A percentile compares a stretch with the other conserved stretches of the same genome.
Evolutionary conservation across 1,284 basidiomycete species (phyloP).

Genomic region (Trichosporon sp.): DNA sequence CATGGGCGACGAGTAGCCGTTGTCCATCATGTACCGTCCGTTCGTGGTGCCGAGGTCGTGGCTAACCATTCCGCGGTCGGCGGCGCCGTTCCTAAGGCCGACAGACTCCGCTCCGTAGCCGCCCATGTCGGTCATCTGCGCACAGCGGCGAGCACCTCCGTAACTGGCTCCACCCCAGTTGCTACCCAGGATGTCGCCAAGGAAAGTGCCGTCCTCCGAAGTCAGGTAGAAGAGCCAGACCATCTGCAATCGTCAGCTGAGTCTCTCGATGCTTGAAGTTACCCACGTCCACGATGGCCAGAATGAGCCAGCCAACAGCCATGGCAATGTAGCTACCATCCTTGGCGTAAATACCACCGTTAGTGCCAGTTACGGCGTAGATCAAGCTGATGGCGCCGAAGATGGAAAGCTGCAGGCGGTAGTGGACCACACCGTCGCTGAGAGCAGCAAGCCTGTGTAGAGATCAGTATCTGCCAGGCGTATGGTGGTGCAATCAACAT

Average conservation of each 20-base stretch:
- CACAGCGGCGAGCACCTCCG: conserved; percentile 23
- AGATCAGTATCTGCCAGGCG: neutral
- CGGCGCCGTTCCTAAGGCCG: conserved; percentile 32
- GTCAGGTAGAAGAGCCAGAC: conserved; percentile 96
- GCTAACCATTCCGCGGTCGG: conserved; percentile 38
- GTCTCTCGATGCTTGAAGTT: too few relatives aligned
- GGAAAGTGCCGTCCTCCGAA: conserved; percentile 86
- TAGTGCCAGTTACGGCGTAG: conserved; percentile 64
- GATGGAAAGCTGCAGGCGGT: conserved; percentile 71
- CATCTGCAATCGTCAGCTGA: conserved; percentile 62
- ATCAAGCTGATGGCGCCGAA: conserved; percentile 85
- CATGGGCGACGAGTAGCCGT: conserved; percentile 9
- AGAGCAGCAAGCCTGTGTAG: conserved; percentile 9
- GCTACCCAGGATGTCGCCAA: conserved; percentile 79
- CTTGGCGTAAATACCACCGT: conserved; percentile 23
- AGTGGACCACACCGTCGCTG: conserved; percentile 44
- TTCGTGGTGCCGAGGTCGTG: conserved; percentile 37
- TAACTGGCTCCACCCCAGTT: conserved; percentile 67
- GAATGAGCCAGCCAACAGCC: conserved; percentile 90
- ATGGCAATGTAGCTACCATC: conserved; percentile 70
- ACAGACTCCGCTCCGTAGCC: conserved; percentile 27
- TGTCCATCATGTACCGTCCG: conserved; percentile 33
- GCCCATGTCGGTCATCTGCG: conserved; percentile 29
- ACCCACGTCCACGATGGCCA: conserved; percentile 71
- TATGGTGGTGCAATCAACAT: conserved; percentile 21